A percentile compares a stretch with the other conserved stretches of the same genome.
These are phyloP conservation scores for Trypanosoma cruzi DNA, from an alignment of 208 protist species.

Conservation along the genomic window DNA sequence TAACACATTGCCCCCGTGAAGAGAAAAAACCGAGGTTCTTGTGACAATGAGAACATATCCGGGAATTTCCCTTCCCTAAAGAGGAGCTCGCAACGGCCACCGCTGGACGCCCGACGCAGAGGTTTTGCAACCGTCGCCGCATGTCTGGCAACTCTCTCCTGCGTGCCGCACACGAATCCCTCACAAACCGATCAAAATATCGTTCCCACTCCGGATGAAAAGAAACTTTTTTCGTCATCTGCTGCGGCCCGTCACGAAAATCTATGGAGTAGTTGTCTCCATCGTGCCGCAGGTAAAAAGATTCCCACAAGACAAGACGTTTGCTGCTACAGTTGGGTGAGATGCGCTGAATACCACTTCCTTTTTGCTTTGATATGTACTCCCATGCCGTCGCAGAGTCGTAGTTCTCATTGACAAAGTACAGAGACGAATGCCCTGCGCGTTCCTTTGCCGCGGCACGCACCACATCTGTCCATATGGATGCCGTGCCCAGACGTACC, in stretches of 20 bases:
- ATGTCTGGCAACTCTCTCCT: conserved; percentile 21
- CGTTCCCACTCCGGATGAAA: conserved; percentile 57
- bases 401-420: conserved; percentile 72
- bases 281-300: conserved; percentile 53
- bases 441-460: conserved; percentile 51
- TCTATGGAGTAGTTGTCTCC: conserved; percentile 24
- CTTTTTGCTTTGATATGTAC: conserved; percentile 44
- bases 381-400: conserved; percentile 65
- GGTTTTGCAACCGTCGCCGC: conserved; percentile 14
- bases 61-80: background rate
- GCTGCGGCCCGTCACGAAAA: background rate
- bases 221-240: conserved; percentile 27
- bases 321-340: conserved; percentile 70
- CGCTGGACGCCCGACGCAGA: conserved; percentile 13
- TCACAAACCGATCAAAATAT: conserved; percentile 49
- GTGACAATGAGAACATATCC: conserved; percentile 24
- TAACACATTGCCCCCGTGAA: conserved; percentile 14
- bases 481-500: conserved; percentile 59
- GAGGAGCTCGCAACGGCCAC: background rate
- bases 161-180: conserved; percentile 33
- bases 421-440: conserved; percentile 41
- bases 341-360: conserved; percentile 42
- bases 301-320: conserved; percentile 73
- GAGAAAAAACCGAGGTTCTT: conserved; percentile 22
- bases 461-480: conserved; percentile 79